These are phyloP conservation scores for Dichomitus squalens DNA, from an alignment of 1,284 basidiomycete genomes.

Conservation along the genomic window DNA sequence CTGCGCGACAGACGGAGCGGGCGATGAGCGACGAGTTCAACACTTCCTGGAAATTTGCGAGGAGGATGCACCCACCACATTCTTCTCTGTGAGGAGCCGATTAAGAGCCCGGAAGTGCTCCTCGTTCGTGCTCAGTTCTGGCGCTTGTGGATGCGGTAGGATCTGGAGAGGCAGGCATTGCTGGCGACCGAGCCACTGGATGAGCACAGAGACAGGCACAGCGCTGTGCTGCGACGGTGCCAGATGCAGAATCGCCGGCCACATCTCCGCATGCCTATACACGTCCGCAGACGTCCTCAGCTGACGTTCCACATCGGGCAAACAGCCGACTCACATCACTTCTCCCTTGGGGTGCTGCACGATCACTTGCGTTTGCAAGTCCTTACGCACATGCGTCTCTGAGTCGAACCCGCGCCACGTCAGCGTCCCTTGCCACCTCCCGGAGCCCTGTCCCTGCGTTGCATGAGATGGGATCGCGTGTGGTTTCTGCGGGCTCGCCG, in stretches of 20 bases:
- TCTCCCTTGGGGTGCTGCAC: not conserved
- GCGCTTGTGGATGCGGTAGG: constrained; percentile 13
- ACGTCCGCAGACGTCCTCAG: not conserved
- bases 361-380: constrained; percentile 41
- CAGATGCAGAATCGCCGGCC: constrained; percentile 54
- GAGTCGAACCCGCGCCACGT: constrained; percentile 48
- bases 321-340: constrained; percentile 25
- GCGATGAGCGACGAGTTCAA: not conserved
- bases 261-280: constrained; percentile 51
- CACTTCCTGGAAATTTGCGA: too few relatives aligned
- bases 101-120: constrained; percentile 42
- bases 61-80: constrained; percentile 41
- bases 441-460: not conserved
- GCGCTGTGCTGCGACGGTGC: constrained; percentile 45
- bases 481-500: constrained; percentile 1
- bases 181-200: constrained; percentile 50
- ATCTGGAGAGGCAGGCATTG: constrained; percentile 28
- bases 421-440: constrained; percentile 55
- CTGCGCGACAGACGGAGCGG: constrained; percentile 37
- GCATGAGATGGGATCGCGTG: not conserved
- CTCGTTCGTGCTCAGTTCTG: constrained; percentile 38
- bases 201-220: constrained; percentile 43
- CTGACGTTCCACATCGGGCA: not conserved
- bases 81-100: constrained; percentile 43
- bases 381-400: constrained; percentile 41